Conservation (phyloP, 2,329 filamentous ascomycete species). For the Colletotrichum neosansevieriae region DNA sequence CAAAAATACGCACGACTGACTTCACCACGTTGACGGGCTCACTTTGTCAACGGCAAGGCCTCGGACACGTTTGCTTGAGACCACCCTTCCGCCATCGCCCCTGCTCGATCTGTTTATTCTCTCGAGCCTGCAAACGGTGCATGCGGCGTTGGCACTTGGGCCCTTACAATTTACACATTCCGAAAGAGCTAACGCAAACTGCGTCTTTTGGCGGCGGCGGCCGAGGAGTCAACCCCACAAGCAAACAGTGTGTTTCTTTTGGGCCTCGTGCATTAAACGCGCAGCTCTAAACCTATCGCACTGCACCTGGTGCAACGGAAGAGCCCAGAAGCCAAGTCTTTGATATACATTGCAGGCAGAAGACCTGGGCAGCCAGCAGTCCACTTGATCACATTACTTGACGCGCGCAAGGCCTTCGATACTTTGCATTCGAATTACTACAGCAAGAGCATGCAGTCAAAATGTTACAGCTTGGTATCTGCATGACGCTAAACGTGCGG, state of each 20-base stretch:
- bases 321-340: background rate
- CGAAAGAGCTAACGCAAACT: constrained; percentile 6
- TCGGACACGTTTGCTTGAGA: background rate
- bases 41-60: constrained; percentile 11
- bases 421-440: background rate
- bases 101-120: constrained; percentile 4
- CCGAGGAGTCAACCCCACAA: background rate
- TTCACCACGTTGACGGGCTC: background rate
- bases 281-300: too few species aligned
- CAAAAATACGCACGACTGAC: background rate
- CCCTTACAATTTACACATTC: constrained; percentile 5
- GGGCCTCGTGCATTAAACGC: too few species aligned
- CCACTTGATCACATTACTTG: background rate
- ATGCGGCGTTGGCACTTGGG: background rate
- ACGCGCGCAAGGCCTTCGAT: background rate
- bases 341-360: background rate
- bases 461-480: background rate
- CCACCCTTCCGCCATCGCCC: background rate
- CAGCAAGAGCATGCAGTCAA: background rate
- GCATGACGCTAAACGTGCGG: background rate
- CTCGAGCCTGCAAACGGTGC: background rate
- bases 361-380: rapidly evolving
- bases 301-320: too few species aligned
- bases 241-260: constrained; percentile 15
- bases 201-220: constrained; percentile 3